Evolutionary conservation across 169 alveolate species (phyloP), one percentile per base, ranked within the genome.

Genomic region (Amoebophrya sp.): DNA sequence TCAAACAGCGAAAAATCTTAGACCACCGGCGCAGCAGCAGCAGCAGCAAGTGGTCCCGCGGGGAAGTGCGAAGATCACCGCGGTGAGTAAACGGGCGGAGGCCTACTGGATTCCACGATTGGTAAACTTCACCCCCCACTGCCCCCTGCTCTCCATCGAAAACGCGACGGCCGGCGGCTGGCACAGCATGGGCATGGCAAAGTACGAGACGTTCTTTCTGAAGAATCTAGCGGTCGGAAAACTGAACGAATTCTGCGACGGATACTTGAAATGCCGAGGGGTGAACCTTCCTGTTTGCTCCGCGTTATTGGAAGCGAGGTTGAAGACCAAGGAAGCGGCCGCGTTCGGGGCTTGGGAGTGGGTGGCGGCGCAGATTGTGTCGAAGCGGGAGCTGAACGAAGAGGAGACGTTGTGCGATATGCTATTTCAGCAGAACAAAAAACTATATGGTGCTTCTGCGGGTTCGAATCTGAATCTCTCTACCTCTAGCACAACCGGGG

Each of bases 401-500:
- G 83, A 66, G 83, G 83, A 66, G 18, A 66, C 83, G 12, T n/a
- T 66, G 83, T 66, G 83, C 35, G 83, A 66, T 25, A 66, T 66
- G 83, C 83, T 66, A 1, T 25, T 66, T 2, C 83, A 66, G 83
- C 29, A 7, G 66, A 18, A 18, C 29, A 7, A 18, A 7, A 47
- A 47, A 47, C n/a, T n/a, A n/a, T n/a, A n/a, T n/a, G n/a, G n/a
- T n/a, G n/a, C n/a, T n/a, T n/a, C n/a, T n/a, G n/a, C n/a, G n/a
- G n/a, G n/a, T n/a, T n/a, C n/a, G n/a, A n/a, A n/a, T n/a, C n/a
- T n/a, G n/a, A n/a, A n/a, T n/a, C n/a, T n/a, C n/a, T n/a, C n/a
- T n/a, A n/a, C n/a, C n/a, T n/a, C n/a, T n/a, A n/a, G n/a, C n/a
- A n/a, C n/a, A n/a, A n/a, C n/a, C n/a, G n/a, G n/a, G n/a, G n/a